phyloP scores from a whole-genome alignment of 768 basidiomycete species.

The Lactarius indigo region DNA sequence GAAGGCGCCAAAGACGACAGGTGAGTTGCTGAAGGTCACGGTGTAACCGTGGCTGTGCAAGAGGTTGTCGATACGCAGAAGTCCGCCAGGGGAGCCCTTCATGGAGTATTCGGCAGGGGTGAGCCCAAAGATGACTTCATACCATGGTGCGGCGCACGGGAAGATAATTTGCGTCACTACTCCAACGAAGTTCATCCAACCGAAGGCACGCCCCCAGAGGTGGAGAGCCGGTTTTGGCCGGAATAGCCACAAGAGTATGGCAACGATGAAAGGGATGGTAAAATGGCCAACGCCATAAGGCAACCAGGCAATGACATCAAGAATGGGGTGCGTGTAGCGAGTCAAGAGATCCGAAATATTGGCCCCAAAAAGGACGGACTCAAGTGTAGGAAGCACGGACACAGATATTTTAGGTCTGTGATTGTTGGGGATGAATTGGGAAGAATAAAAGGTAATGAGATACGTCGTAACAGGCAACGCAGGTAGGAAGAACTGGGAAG shows the following conservation, averaged over 20 bases:
- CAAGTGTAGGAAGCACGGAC: constrained; percentile 89
- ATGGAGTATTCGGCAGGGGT: constrained; percentile 92
- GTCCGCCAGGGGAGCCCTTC: constrained; percentile 89
- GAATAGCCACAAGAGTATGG: constrained; percentile 85
- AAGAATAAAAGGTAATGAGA: constrained; percentile 83
- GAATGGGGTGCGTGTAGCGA: constrained; percentile 84
- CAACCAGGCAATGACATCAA: constrained; percentile 93
- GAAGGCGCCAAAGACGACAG: constrained; percentile 95
- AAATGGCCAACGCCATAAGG: constrained; percentile 97
- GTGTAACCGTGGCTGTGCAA: constrained; percentile 78
- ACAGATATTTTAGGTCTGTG: constrained; percentile 86
- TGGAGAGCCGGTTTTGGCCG: constrained; percentile 75
- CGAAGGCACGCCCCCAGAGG: constrained; percentile 84
- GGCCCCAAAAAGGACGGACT: constrained; percentile 92
- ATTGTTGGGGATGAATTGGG: constrained; percentile 73
- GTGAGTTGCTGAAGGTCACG: constrained; percentile 76
- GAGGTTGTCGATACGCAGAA: constrained; percentile 86
- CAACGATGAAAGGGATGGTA: constrained; percentile 79
- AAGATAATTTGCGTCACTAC: constrained; percentile 86
- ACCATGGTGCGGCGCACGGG: constrained; percentile 96
- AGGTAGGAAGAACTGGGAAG: constrained; percentile 87
- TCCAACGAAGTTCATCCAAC: constrained; percentile 87
- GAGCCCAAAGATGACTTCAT: constrained; percentile 94
- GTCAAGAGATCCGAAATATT: constrained; percentile 98
- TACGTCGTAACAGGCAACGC: constrained; percentile 85